Conservation (phyloP, 306 rosid genomes). For the Quercus agrifolia region DNA sequence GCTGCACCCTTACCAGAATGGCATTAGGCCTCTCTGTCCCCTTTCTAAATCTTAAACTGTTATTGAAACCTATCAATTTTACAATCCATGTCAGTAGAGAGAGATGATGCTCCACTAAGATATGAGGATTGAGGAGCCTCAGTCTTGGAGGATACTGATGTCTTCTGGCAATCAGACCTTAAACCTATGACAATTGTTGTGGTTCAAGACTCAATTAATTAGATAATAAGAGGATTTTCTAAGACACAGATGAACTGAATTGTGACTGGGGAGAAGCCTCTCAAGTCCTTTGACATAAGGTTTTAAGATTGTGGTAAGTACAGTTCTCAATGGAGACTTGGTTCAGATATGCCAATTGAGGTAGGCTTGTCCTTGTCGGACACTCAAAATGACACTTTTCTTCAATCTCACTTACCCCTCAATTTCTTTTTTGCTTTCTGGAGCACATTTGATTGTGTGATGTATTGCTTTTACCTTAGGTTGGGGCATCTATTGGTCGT, state of each 20-base stretch:
- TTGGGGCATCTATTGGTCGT: conserved; percentile 59
- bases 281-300: conserved; percentile 20
- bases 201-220: not conserved
- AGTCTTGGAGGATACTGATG: conserved; percentile 14
- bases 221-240: conserved; percentile 4
- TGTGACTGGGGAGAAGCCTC: conserved; percentile 18
- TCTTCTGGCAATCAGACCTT: conserved; percentile 10
- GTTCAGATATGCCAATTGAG: conserved; percentile 46
- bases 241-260: not conserved
- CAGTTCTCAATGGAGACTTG: conserved; percentile 32
- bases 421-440: conserved; percentile 21
- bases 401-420: conserved; percentile 26
- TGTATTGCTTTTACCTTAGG: conserved; percentile 88
- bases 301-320: conserved; percentile 45
- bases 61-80: conserved; percentile 8
- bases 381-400: conserved; percentile 35
- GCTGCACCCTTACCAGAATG: not conserved
- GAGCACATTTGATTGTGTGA: conserved; percentile 74
- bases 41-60: conserved; percentile 5
- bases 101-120: conserved; percentile 6
- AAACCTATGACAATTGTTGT: not conserved
- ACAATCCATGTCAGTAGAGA: not conserved
- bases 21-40: not conserved
- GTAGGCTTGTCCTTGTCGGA: conserved; percentile 66
- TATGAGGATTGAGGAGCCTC: conserved; percentile 15